Evolutionary conservation across 2,329 filamentous ascomycete species (phyloP).

Genomic region (Stenocarpella maydis): DNA sequence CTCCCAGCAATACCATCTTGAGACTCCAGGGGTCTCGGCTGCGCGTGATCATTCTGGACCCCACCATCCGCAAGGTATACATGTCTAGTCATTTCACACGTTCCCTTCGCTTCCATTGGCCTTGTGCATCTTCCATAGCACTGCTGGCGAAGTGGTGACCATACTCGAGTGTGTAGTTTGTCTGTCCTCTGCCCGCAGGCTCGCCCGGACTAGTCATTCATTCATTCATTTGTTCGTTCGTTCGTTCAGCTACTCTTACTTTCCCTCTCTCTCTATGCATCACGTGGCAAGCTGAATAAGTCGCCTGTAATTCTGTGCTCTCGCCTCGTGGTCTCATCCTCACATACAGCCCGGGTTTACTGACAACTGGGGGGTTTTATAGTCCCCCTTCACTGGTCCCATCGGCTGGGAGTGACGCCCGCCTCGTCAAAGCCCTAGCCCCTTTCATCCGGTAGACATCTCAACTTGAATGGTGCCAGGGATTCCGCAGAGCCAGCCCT

Average conservation of each 20-base stretch:
- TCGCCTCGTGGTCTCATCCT: not conserved
- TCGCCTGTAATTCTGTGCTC: not conserved
- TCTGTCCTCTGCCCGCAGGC: not conserved
- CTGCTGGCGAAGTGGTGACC: conserved; percentile 1
- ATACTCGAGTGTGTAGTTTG: not conserved
- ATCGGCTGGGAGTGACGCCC: not conserved
- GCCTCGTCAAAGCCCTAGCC: not conserved
- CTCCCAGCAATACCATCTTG: too few relatives aligned
- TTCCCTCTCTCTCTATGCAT: not conserved
- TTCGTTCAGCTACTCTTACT: too few relatives aligned
- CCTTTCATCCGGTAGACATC: not conserved
- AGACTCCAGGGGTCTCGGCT: conserved; percentile 8
- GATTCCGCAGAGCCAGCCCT: not conserved
- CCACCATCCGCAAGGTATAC: conserved; percentile 17
- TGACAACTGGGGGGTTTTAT: not conserved
- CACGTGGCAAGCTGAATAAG: not conserved
- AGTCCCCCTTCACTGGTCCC: not conserved
- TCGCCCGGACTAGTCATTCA: not conserved
- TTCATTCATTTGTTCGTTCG: not conserved
- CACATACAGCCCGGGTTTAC: not conserved
- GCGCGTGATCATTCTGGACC: conserved; percentile 24
- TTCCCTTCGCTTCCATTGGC: conserved; percentile 6
- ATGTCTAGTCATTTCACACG: conserved; percentile 17
- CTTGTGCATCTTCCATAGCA: not conserved
- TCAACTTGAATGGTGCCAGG: not conserved